phyloP scores from a whole-genome alignment of 768 basidiomycete genomes.

The Tylopilus intermedius region DNA sequence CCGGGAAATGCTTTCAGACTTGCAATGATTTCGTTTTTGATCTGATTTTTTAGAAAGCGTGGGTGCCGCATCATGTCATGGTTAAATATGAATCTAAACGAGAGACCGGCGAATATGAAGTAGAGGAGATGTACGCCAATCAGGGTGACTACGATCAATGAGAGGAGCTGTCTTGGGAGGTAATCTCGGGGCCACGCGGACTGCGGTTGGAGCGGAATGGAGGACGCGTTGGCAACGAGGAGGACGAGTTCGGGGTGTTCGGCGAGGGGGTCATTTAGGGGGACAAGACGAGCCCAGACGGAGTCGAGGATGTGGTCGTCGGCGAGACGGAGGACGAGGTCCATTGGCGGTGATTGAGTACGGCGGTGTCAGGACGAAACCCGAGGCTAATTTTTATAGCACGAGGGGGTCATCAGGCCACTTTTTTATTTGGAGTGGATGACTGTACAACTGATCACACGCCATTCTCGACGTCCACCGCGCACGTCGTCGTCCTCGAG shows the following conservation, averaged over 20 bases:
- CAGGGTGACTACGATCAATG: constrained; percentile 66
- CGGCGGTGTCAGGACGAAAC: not conserved
- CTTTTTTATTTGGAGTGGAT: constrained; percentile 29
- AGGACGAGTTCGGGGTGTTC: constrained; percentile 19
- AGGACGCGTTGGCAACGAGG: constrained; percentile 36
- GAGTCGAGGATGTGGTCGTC: constrained; percentile 76
- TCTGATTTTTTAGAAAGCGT: constrained; percentile 85
- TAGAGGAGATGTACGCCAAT: constrained; percentile 83
- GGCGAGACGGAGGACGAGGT: constrained; percentile 61
- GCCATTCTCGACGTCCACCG: not conserved
- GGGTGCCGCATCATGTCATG: constrained; percentile 95
- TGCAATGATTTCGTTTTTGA: constrained; percentile 68
- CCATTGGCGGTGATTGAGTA: constrained; percentile 52
- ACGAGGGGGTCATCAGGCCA: constrained; percentile 25
- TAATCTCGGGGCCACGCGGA: constrained; percentile 87
- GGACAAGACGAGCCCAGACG: constrained; percentile 72
- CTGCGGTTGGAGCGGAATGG: constrained; percentile 34
- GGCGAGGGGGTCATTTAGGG: constrained; percentile 45
- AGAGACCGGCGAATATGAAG: constrained; percentile 80
- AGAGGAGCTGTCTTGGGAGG: constrained; percentile 70
- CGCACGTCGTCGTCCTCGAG: not conserved
- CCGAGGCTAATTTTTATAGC: constrained; percentile 19
- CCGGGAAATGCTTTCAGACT: constrained; percentile 75
- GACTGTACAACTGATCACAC: constrained; percentile 11
- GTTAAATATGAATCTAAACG: constrained; percentile 87